Conservation (phyloP, 2,329 filamentous ascomycete species). For the Colletotrichum agaves region DNA sequence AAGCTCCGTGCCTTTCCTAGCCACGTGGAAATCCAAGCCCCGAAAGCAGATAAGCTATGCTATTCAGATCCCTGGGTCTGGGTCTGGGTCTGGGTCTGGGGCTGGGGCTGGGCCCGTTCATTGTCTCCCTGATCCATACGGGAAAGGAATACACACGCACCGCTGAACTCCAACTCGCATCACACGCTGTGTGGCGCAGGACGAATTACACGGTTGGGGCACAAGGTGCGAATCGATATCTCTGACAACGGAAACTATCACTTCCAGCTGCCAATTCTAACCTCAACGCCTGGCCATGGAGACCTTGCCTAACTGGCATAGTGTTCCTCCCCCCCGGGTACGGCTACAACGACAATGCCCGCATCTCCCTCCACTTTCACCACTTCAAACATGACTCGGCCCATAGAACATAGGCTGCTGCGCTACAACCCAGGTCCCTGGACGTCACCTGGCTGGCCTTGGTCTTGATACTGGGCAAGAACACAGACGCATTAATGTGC, state of each 20-base stretch:
- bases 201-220: neutral
- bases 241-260: neutral
- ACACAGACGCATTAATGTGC: neutral
- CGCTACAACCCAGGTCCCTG: conserved; percentile 7
- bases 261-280: neutral
- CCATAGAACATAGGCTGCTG: conserved; percentile 3
- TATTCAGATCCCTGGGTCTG: conserved; percentile 30
- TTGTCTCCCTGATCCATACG: conserved; percentile 13
- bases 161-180: neutral
- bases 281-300: neutral
- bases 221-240: conserved; percentile 12
- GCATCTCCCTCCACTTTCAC: neutral
- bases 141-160: neutral
- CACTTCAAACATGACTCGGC: conserved; percentile 32
- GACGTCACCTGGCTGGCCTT: conserved; percentile 2
- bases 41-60: conserved; percentile 33
- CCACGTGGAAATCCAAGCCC: conserved; percentile 28
- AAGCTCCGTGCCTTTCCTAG: conserved; percentile 30
- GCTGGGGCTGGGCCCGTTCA: neutral
- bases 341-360: neutral
- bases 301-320: conserved; percentile 8
- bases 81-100: conserved; percentile 13
- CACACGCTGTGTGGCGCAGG: neutral
- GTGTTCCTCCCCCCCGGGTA: conserved; percentile 8
- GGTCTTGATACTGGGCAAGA: neutral